A percentile compares a stretch with the other conserved stretches of the same genome.
phyloP scores from a whole-genome alignment of 2,329 filamentous ascomycete species.

The Monilinia vaccinii-corymbosi region DNA sequence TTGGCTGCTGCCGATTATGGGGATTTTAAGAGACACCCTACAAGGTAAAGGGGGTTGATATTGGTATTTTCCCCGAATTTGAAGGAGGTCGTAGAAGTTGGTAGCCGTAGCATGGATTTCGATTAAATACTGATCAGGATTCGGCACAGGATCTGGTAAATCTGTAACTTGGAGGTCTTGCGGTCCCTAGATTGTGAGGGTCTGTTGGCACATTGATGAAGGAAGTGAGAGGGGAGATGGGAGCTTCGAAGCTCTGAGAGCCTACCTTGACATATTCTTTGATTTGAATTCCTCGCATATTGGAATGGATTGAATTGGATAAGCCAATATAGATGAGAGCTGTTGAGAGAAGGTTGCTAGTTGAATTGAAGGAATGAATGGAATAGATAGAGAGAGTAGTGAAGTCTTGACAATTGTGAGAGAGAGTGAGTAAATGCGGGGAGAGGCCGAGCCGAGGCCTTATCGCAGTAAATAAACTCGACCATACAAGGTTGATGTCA shows the following conservation, averaged over 20 bases:
- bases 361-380: neutral
- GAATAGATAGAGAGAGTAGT: neutral
- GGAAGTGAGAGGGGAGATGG: neutral
- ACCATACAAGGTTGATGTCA: no score
- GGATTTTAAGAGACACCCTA: neutral
- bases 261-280: conserved; percentile 64
- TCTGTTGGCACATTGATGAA: neutral
- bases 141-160: conserved; percentile 66
- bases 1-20: neutral
- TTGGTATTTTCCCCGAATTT: conserved; percentile 94
- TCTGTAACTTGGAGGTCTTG: conserved; percentile 66
- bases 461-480: no score
- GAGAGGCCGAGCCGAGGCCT: neutral
- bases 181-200: conserved; percentile 48
- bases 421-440: neutral
- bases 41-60: conserved; percentile 79
- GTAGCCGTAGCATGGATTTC: conserved; percentile 78
- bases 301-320: conserved; percentile 22
- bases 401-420: neutral
- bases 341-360: neutral
- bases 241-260: neutral
- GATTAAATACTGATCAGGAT: conserved; percentile 71
- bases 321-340: neutral
- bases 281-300: conserved; percentile 68
- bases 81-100: conserved; percentile 96